Base-by-base conservation (phyloP, 257 asterid species). In the Gentiana dahurica region DNA sequence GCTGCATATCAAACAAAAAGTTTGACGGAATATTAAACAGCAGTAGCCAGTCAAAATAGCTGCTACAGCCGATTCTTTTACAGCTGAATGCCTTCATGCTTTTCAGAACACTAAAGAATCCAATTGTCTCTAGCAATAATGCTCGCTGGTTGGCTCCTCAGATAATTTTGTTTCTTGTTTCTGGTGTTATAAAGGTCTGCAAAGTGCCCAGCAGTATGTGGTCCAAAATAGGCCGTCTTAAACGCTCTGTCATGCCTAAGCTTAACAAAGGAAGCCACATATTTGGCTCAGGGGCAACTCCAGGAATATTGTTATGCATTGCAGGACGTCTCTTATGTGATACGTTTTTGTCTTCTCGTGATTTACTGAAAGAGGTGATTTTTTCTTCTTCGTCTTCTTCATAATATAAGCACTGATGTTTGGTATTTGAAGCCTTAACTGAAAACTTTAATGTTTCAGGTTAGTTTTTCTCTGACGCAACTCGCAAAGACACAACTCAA, bases 271-370 rank as follows among this genome's bases (percentile, higher is more conserved):
- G 95, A 65, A 85, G 69, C 63, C 79, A 79, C 48, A 66, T 69
- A 48, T 88, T 81, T 61, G 97, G 94, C 62, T 85, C 94, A 58
- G 97, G 98, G 68, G 97, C 95, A 76, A 88, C 94, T 76, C 68
- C 75, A 4, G 97, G 99, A 64, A 81, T 92, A 70, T 75, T 92
- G 86, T 75, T 94, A 61, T 85, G 95, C 70, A 72, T 88, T 72
- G 94, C 99, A 43, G 97, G 99, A 63, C 95, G 99, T 58, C 94
- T 88, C 73, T 75, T 92, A 61, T 92, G 99, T 71, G 99, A 92
- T 65, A 88, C 99, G 39, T 83, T 59, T 71, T 74, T 92, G 52
- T 81, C 89, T 68, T 80, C 99, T 2, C 87, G 95, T 53, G 99
- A 92, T 61, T 80, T 92, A 57, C 74, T 92, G 64, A 88, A 86